Conservation (phyloP, 2,329 filamentous ascomycete genomes). For the Arthrobotrys conoides region DNA sequence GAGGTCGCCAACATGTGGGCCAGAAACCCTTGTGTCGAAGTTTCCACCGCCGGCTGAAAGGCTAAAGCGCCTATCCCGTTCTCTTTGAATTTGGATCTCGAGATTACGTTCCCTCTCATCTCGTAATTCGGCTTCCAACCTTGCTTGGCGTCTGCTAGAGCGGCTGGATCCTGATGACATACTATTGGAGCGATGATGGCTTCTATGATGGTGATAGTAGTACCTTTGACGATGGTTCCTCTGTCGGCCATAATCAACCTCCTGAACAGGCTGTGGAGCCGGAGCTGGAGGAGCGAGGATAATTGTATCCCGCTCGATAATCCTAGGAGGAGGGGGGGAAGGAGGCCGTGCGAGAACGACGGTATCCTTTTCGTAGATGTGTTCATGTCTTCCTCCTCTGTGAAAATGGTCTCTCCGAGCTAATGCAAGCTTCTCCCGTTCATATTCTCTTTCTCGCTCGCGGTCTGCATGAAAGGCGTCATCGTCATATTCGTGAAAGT, state of each 20-base stretch:
- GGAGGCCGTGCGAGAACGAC: conserved; percentile 52
- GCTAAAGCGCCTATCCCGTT: conserved; percentile 57
- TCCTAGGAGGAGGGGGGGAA: conserved; percentile 56
- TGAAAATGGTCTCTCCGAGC: conserved; percentile 41
- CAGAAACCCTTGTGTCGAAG: conserved; percentile 51
- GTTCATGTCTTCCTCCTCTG: conserved; percentile 55
- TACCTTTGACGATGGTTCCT: conserved; percentile 56
- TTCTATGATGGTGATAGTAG: conserved; percentile 59
- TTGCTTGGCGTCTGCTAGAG: conserved; percentile 50
- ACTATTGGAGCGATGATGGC: conserved; percentile 51
- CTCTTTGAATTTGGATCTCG: conserved; percentile 55
- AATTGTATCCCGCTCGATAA: conserved; percentile 59
- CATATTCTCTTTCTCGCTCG: conserved; percentile 54
- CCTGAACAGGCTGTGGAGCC: conserved; percentile 37
- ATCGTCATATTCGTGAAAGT: conserved; percentile 51
- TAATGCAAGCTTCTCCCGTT: conserved; percentile 50
- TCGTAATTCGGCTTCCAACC: conserved; percentile 48
- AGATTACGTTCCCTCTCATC: conserved; percentile 58
- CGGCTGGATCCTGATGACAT: conserved; percentile 55
- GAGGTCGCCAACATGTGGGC: conserved; percentile 54
- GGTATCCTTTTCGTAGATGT: conserved; percentile 59
- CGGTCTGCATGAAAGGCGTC: conserved; percentile 57
- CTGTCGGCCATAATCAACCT: conserved; percentile 45
- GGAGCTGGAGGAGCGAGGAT: conserved; percentile 48
- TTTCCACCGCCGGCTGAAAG: conserved; percentile 49